Evolutionary conservation across 2,329 filamentous ascomycete genomes (phyloP).

Genomic region (Hymenoscyphus fructigenus): DNA sequence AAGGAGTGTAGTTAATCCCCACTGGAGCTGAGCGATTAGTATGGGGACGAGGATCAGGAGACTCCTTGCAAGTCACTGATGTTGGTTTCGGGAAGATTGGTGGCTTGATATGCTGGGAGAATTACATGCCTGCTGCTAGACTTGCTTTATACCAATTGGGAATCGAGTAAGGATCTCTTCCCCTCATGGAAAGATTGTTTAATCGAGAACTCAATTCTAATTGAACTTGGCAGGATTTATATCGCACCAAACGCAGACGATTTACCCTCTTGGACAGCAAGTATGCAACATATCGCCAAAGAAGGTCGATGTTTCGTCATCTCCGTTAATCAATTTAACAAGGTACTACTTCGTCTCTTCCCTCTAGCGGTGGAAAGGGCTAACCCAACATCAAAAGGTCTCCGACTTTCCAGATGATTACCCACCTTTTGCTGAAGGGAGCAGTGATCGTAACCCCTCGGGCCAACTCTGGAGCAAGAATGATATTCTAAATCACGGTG

Average conservation of each 20-base stretch:
- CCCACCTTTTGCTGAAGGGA: conserved; percentile 41
- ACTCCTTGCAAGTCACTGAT: conserved; percentile 41
- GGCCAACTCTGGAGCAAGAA: conserved; percentile 40
- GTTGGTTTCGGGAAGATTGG: conserved; percentile 44
- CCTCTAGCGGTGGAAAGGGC: neutral
- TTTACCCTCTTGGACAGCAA: conserved; percentile 39
- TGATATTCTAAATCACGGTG: conserved; percentile 42
- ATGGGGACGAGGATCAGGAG: conserved; percentile 43
- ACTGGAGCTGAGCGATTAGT: conserved; percentile 43
- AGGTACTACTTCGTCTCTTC: conserved; percentile 24
- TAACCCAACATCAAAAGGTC: conserved; percentile 13
- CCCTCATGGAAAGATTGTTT: neutral
- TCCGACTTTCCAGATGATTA: conserved; percentile 44
- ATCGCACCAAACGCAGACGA: conserved; percentile 35
- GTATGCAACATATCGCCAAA: conserved; percentile 47
- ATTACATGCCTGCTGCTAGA: conserved; percentile 46
- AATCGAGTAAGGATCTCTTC: conserved; percentile 37
- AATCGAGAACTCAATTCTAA: neutral
- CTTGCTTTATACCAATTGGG: conserved; percentile 45
- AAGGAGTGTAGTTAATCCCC: conserved; percentile 41
- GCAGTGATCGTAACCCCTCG: conserved; percentile 39
- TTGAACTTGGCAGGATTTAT: conserved; percentile 28
- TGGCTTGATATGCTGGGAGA: conserved; percentile 46
- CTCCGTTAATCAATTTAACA: conserved; percentile 43
- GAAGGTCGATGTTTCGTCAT: conserved; percentile 46